A percentile compares a stretch with the other conserved stretches of the same genome.
These are phyloP conservation scores for Blastomyces percursus DNA, from an alignment of 2,329 filamentous ascomycete genomes.

Conservation along the genomic window DNA sequence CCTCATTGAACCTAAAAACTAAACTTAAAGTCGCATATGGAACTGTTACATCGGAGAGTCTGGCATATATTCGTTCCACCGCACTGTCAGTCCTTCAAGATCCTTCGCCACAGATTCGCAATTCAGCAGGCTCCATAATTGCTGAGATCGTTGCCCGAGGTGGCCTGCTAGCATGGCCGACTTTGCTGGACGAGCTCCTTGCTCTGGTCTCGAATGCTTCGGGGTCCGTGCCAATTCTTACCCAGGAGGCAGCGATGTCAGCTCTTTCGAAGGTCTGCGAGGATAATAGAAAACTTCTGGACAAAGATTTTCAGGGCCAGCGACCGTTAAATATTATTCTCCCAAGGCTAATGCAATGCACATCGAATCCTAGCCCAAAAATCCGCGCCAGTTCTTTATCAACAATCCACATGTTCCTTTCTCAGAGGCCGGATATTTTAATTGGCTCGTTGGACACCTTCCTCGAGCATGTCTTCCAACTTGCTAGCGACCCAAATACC, in stretches of 20 bases:
- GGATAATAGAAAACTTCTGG: constrained; percentile 78
- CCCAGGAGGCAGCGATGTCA: constrained; percentile 87
- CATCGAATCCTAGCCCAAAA: constrained; percentile 61
- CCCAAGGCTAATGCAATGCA: constrained; percentile 81
- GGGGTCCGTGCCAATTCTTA: constrained; percentile 56
- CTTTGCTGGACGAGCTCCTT: constrained; percentile 73
- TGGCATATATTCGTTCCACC: constrained; percentile 67
- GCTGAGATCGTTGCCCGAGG: constrained; percentile 80
- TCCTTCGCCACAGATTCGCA: constrained; percentile 68
- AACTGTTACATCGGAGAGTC: constrained; percentile 59
- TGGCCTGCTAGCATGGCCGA: constrained; percentile 81
- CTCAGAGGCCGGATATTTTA: constrained; percentile 71
- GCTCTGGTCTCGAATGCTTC: constrained; percentile 62
- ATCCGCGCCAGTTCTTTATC: constrained; percentile 71
- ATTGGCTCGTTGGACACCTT: constrained; percentile 70
- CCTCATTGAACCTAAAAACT: constrained; percentile 93
- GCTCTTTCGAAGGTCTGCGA: constrained; percentile 93
- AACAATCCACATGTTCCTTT: constrained; percentile 84
- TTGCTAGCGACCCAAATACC: constrained; percentile 63
- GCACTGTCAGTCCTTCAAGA: constrained; percentile 74
- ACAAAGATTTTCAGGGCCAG: constrained; percentile 79
- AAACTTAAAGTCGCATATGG: constrained; percentile 69
- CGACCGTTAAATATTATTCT: constrained; percentile 79
- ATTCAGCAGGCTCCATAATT: constrained; percentile 83
- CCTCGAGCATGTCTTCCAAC: constrained; percentile 68